These are phyloP conservation scores for Xylaria sp. DNA, from an alignment of 2,329 filamentous ascomycete genomes.

Conservation along the genomic window DNA sequence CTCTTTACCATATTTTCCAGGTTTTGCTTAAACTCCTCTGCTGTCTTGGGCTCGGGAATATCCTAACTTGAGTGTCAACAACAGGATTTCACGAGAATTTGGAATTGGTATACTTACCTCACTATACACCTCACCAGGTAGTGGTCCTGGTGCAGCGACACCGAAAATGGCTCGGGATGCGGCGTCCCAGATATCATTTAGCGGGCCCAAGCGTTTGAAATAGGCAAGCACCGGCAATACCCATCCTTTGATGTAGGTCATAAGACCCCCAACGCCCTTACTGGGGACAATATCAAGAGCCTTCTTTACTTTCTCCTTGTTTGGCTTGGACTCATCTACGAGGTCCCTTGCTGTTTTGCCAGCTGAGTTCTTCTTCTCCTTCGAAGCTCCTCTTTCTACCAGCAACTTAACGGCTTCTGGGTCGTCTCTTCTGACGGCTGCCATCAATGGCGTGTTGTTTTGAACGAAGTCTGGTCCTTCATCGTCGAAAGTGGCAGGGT, in stretches of 20 bases:
- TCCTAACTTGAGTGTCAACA: constrained; percentile 23
- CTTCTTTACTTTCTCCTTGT: constrained; percentile 25
- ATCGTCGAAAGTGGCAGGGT: constrained; percentile 32
- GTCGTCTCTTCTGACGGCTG: constrained; percentile 32
- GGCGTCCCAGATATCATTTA: constrained; percentile 34
- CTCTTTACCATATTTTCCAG: constrained; percentile 28
- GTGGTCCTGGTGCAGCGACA: constrained; percentile 10
- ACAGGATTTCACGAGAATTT: background rate
- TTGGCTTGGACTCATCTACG: constrained; percentile 24
- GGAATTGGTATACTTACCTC: constrained; percentile 14
- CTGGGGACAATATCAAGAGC: constrained; percentile 27
- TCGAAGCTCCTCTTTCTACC: constrained; percentile 33
- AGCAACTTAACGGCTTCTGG: constrained; percentile 33
- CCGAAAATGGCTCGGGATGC: constrained; percentile 25
- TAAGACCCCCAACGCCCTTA: constrained; percentile 35
- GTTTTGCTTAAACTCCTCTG: constrained; percentile 29
- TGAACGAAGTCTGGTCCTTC: constrained; percentile 21
- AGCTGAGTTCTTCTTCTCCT: constrained; percentile 32
- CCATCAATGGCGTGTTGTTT: constrained; percentile 36
- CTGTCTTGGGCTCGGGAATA: constrained; percentile 26
- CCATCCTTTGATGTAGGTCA: constrained; percentile 34
- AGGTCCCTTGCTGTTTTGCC: constrained; percentile 31
- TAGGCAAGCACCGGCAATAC: constrained; percentile 33
- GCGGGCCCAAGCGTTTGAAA: constrained; percentile 25
- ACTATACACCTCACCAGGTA: constrained; percentile 27